phyloP scores from a whole-genome alignment of 345 rosid genomes.

The Excoecaria cochinchinensis region DNA sequence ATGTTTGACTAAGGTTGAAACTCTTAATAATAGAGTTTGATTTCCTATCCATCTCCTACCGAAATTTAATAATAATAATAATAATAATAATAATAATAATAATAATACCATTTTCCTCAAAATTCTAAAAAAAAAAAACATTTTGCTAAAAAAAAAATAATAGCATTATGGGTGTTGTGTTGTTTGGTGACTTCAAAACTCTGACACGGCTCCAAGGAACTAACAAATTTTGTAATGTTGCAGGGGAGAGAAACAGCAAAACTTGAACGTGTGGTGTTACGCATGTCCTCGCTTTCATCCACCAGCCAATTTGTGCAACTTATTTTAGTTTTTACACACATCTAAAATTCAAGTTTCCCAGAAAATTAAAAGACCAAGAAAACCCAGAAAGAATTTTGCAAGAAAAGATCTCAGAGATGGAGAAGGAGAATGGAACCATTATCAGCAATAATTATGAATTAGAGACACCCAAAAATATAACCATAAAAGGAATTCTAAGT shows the following conservation, averaged over 20 bases:
- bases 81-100: too few species aligned
- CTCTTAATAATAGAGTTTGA: too few species aligned
- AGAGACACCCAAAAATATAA: constrained; percentile 48
- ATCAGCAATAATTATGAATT: constrained; percentile 22
- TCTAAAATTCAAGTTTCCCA: neutral
- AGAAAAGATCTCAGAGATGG: constrained; percentile 20
- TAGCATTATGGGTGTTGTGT: too few species aligned
- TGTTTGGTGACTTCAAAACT: too few species aligned
- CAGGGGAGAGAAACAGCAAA: neutral
- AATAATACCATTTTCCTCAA: too few species aligned
- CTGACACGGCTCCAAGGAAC: too few species aligned
- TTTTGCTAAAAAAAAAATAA: too few species aligned
- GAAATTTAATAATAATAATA: too few species aligned
- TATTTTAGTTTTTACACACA: neutral
- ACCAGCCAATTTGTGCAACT: neutral
- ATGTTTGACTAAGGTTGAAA: too few species aligned
- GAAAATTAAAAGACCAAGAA: neutral
- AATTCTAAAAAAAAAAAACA: too few species aligned
- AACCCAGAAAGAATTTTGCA: neutral
- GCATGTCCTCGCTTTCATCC: neutral
- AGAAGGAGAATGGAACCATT: constrained; percentile 37
- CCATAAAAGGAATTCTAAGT: constrained; percentile 79
- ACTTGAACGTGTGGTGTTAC: constrained; percentile 19
- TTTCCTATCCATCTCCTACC: too few species aligned
- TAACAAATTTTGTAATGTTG: neutral